Conservation (phyloP, 148 eudicot species). For the Rheum nobile region DNA sequence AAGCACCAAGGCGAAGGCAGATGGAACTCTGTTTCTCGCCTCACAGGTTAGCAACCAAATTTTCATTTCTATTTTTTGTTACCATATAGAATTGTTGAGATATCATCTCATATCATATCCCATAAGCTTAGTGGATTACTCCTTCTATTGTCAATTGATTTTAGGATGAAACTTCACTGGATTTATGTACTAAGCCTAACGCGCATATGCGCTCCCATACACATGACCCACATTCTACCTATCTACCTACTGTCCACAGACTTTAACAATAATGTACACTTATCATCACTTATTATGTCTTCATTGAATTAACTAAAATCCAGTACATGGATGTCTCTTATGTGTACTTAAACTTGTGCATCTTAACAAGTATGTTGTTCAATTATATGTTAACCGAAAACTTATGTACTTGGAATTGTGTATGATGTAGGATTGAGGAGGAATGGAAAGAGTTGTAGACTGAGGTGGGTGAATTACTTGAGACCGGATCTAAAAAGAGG, state of each 20-base stretch:
- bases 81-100: too few relatives aligned
- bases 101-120: too few relatives aligned
- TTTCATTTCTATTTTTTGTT: too few relatives aligned
- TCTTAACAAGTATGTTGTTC: neutral
- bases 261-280: too few relatives aligned
- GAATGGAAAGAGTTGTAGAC: constrained; percentile 62
- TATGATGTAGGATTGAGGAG: constrained; percentile 39
- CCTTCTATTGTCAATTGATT: too few relatives aligned
- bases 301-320: neutral
- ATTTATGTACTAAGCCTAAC: too few relatives aligned
- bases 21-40: constrained; percentile 78
- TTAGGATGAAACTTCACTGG: too few relatives aligned
- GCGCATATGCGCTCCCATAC: too few relatives aligned
- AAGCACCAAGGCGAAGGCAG: constrained; percentile 79
- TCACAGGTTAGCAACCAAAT: constrained; percentile 29
- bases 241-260: too few relatives aligned
- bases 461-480: constrained; percentile 69
- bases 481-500: constrained; percentile 77
- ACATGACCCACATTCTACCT: too few relatives aligned
- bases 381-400: neutral
- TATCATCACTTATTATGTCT: neutral
- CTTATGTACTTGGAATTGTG: neutral
- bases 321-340: neutral
- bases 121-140: too few relatives aligned
- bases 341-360: neutral